Evolutionary conservation across 805 yeast genomes (phyloP).

Genomic region (Candida takata): DNA sequence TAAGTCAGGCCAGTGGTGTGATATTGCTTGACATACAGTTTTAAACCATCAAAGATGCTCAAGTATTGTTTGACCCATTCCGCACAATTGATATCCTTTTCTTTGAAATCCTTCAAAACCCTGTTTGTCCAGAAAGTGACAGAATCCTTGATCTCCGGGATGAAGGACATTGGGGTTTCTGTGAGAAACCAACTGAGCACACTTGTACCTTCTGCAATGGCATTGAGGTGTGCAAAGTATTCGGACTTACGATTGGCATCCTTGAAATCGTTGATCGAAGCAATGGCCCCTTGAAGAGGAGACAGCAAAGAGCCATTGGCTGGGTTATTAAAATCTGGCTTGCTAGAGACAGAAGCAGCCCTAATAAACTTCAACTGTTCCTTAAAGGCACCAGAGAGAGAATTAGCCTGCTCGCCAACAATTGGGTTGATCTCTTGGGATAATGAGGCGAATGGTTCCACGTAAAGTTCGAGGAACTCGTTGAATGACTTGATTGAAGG

Average conservation of each 20-base stretch:
- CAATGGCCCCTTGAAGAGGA: constrained; percentile 62
- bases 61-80: constrained; percentile 76
- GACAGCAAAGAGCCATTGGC: constrained; percentile 47
- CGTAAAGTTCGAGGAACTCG: constrained; percentile 39
- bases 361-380: constrained; percentile 52
- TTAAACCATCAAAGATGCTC: constrained; percentile 61
- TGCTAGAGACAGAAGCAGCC: constrained; percentile 52
- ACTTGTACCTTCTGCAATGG: constrained; percentile 85
- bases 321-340: constrained; percentile 55
- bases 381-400: constrained; percentile 46
- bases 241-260: constrained; percentile 69
- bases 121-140: constrained; percentile 94
- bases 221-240: constrained; percentile 62
- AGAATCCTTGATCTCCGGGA: constrained; percentile 82
- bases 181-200: constrained; percentile 87
- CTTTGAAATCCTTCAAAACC: constrained; percentile 78
- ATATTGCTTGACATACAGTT: constrained; percentile 64
- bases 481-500: constrained; percentile 48
- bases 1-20: constrained; percentile 85
- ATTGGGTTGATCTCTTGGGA: constrained; percentile 50
- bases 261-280: constrained; percentile 53
- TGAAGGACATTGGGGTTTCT: constrained; percentile 64
- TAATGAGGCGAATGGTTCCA: constrained; percentile 52
- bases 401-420: constrained; percentile 48
- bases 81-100: constrained; percentile 56